Conservation (phyloP, 176 grass and related monocot genomes). For the Aechmea fasciata region DNA sequence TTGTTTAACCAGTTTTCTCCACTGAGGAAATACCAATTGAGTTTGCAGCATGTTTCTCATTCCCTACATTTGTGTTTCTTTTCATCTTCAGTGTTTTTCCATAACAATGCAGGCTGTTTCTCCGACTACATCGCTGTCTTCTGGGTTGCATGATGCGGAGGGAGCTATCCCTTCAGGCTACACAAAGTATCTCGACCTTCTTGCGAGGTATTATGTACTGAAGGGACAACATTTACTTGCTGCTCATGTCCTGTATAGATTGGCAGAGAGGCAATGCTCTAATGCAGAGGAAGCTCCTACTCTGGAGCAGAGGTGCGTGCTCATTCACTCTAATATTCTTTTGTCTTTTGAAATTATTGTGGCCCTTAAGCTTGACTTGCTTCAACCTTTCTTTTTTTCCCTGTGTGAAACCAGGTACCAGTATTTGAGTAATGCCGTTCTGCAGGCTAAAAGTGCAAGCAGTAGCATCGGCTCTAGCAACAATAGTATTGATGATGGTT, state of each 20-base stretch:
- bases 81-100: slow-evolving; percentile 4
- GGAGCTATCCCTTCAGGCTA: slow-evolving; percentile 41
- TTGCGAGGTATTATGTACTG: slow-evolving; percentile 73
- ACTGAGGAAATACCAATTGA: background rate
- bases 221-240: slow-evolving; percentile 86
- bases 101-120: slow-evolving; percentile 35
- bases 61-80: background rate
- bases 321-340: slow-evolving; percentile 24
- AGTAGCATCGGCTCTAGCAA: slow-evolving; percentile 37
- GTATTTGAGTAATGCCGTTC: slow-evolving; percentile 79
- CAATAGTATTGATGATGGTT: slow-evolving; percentile 68
- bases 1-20: background rate
- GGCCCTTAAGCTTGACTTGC: background rate
- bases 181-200: slow-evolving; percentile 75
- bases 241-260: slow-evolving; percentile 64
- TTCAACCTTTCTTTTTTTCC: slow-evolving; percentile 25
- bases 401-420: slow-evolving; percentile 41
- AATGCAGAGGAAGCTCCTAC: slow-evolving; percentile 55
- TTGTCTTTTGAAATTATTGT: slow-evolving; percentile 15
- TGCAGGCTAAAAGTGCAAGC: slow-evolving; percentile 80
- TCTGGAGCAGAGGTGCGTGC: slow-evolving; percentile 66
- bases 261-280: slow-evolving; percentile 82
- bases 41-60: background rate
- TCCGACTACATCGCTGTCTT: slow-evolving; percentile 23
- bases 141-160: slow-evolving; percentile 33